Percentiles rank a stretch among this genome's conserved stretches.
Evolutionary conservation across 176 grass and related monocot species (phyloP).

Genomic region (Hyparrhenia diplandra): DNA sequence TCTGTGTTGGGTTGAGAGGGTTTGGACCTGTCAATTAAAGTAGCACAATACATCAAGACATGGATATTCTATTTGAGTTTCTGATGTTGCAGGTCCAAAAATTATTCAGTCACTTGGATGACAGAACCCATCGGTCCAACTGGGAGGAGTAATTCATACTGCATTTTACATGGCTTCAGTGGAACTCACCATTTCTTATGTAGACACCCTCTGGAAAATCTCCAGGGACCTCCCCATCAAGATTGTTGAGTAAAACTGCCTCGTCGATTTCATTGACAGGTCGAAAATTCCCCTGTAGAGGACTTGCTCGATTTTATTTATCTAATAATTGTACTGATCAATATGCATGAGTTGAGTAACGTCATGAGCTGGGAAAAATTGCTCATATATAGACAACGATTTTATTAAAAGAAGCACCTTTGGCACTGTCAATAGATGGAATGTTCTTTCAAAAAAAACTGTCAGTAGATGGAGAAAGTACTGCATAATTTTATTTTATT

Average conservation of each 20-base stretch:
- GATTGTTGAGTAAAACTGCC: neutral
- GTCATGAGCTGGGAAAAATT: too few species aligned
- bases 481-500: too few species aligned
- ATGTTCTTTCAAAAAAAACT: too few species aligned
- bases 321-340: neutral
- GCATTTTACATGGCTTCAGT: neutral
- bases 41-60: neutral
- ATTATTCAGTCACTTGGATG: neutral
- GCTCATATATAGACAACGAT: too few species aligned
- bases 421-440: neutral
- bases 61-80: neutral
- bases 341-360: too few species aligned
- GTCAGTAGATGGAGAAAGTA: neutral
- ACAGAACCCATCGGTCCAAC: neutral
- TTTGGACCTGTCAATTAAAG: constrained; percentile 32
- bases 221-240: neutral
- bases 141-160: neutral
- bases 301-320: neutral
- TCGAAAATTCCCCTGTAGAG: constrained; percentile 18
- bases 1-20: constrained; percentile 22
- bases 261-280: constrained; percentile 17
- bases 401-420: neutral
- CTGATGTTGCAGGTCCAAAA: neutral
- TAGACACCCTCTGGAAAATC: constrained; percentile 34
- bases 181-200: constrained; percentile 31